phyloP scores from a whole-genome alignment of 2,329 filamentous ascomycete species.

The Pezicula carpinea region DNA sequence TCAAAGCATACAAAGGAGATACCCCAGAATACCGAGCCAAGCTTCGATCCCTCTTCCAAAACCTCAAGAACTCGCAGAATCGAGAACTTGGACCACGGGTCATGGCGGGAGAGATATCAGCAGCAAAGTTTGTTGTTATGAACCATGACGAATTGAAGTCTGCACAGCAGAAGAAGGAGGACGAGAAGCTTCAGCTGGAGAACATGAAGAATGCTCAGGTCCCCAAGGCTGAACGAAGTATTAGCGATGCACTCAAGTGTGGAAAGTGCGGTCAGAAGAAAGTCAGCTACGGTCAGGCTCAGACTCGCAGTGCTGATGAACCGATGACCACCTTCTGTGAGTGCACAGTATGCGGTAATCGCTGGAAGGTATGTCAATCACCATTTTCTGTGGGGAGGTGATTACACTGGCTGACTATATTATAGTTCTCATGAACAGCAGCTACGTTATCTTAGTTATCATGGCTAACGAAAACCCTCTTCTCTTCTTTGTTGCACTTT shows the following conservation, averaged over 20 bases:
- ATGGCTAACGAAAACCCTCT: slow-evolving; percentile 6
- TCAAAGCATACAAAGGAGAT: slow-evolving; percentile 63
- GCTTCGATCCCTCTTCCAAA: slow-evolving; percentile 88
- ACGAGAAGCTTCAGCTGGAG: slow-evolving; percentile 74
- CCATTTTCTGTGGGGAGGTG: not conserved
- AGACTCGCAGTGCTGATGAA: slow-evolving; percentile 93
- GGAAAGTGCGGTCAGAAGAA: slow-evolving; percentile 89
- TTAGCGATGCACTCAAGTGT: slow-evolving; percentile 83
- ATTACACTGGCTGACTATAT: slow-evolving; percentile 9
- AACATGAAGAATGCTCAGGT: slow-evolving; percentile 98
- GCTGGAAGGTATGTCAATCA: slow-evolving; percentile 59
- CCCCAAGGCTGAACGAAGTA: slow-evolving; percentile 83
- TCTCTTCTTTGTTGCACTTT: slow-evolving; percentile 18
- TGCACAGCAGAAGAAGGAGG: slow-evolving; percentile 70
- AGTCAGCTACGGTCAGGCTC: slow-evolving; percentile 93
- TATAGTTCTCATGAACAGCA: slow-evolving; percentile 27
- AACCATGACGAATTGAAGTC: slow-evolving; percentile 87
- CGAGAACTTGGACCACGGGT: slow-evolving; percentile 70
- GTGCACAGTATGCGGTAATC: slow-evolving; percentile 64
- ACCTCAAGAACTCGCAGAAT: slow-evolving; percentile 91
- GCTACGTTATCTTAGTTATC: not conserved
- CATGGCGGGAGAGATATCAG: slow-evolving; percentile 65
- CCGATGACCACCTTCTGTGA: slow-evolving; percentile 78
- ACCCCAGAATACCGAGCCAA: slow-evolving; percentile 76
- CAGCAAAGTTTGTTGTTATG: slow-evolving; percentile 80